phyloP scores from a whole-genome alignment of 139 green algal species.

The Gonium pectorale region DNA sequence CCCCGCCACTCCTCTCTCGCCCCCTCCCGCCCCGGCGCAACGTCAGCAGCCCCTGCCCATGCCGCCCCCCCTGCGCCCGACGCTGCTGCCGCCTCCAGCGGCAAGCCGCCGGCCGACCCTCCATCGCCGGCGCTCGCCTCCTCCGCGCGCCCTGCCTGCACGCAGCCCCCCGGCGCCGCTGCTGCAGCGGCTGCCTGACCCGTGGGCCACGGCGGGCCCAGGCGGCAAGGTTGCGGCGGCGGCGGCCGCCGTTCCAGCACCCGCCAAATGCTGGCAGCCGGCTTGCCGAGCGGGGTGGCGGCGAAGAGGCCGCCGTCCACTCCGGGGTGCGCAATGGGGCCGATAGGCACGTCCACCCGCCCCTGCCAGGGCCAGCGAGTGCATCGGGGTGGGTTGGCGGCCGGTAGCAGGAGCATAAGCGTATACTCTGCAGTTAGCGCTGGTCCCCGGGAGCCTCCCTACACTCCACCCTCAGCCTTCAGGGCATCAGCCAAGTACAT shows the following conservation, averaged over 20 bases:
- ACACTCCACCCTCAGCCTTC: background rate
- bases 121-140: background rate
- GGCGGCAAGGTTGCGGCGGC: background rate
- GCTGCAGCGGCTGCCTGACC: background rate
- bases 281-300: slow-evolving; percentile 55
- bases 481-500: background rate
- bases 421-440: no score
- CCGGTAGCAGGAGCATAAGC: no score
- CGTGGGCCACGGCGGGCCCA: no score
- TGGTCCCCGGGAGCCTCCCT: no score
- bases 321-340: slow-evolving; percentile 29
- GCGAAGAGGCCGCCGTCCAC: slow-evolving; percentile 56
- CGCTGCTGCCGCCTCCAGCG: background rate
- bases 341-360: slow-evolving; percentile 57
- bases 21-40: no score
- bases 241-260: slow-evolving; percentile 40
- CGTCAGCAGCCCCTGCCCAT: background rate
- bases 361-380: no score
- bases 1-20: no score
- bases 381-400: no score
- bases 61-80: background rate
- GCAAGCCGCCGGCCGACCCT: background rate
- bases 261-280: slow-evolving; percentile 48
- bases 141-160: background rate
- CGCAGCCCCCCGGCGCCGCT: background rate